Conservation (phyloP, 306 rosid genomes). For the Prunus salicina region DNA sequence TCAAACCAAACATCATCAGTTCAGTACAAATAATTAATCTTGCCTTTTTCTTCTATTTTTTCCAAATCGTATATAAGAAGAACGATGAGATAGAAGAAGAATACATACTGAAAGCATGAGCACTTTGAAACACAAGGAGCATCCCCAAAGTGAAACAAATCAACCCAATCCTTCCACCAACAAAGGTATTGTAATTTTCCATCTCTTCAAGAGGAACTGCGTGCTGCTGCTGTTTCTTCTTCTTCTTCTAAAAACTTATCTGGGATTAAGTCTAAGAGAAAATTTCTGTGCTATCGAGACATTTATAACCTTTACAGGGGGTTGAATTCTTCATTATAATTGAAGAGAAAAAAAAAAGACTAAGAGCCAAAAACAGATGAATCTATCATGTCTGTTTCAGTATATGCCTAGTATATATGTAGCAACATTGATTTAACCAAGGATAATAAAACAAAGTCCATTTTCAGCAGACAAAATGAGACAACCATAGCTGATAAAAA, state of each 20-base stretch:
- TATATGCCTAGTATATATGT: constrained; percentile 45
- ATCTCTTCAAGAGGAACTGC: constrained; percentile 10
- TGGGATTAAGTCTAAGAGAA: background rate
- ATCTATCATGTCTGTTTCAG: constrained; percentile 11
- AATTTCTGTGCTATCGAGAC: constrained; percentile 3
- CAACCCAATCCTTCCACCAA: constrained; percentile 14
- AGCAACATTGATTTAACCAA: constrained; percentile 38
- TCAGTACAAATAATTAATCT: background rate
- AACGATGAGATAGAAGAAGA: background rate
- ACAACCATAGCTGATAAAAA: constrained; percentile 29
- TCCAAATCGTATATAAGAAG: background rate
- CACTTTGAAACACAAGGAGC: constrained; percentile 28
- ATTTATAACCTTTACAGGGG: background rate
- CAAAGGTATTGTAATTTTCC: constrained; percentile 17
- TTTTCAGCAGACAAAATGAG: constrained; percentile 25
- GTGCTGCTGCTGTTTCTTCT: background rate
- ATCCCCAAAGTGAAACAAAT: constrained; percentile 39
- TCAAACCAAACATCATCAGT: background rate
- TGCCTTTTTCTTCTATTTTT: background rate
- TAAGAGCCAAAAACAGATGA: constrained; percentile 19
- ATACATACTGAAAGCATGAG: constrained; percentile 26
- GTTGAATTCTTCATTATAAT: constrained; percentile 15
- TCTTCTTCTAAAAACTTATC: background rate
- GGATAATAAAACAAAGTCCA: constrained; percentile 4
- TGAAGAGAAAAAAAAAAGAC: background rate